Percentiles rank a stretch among this genome's conserved stretches.
These are phyloP conservation scores for Termitomyces titanicus DNA, from an alignment of 768 basidiomycete species.

Conservation along the genomic window DNA sequence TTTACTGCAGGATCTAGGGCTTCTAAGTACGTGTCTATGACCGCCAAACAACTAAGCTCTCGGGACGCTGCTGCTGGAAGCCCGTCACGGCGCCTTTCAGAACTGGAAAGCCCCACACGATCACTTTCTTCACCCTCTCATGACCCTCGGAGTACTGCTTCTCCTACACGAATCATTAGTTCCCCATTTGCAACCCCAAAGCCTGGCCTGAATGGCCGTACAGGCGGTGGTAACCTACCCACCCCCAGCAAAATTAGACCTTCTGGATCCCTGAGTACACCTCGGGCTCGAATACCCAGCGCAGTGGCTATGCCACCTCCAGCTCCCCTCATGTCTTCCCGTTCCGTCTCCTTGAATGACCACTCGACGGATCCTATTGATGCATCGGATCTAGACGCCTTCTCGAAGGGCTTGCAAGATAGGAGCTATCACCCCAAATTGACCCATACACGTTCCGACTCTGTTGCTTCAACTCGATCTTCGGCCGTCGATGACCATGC, in stretches of 20 bases:
- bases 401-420: constrained; percentile 27
- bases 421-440: constrained; percentile 39
- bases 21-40: constrained; percentile 80
- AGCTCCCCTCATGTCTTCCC: constrained; percentile 50
- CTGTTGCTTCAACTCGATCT: constrained; percentile 34
- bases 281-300: constrained; percentile 66
- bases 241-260: constrained; percentile 32
- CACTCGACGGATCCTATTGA: constrained; percentile 8
- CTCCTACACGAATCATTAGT: constrained; percentile 42
- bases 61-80: constrained; percentile 30
- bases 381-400: constrained; percentile 31
- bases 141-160: constrained; percentile 32
- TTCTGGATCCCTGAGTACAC: constrained; percentile 42
- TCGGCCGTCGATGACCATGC: constrained; percentile 29
- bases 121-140: constrained; percentile 29
- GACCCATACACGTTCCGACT: constrained; percentile 32
- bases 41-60: constrained; percentile 72
- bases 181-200: constrained; percentile 74
- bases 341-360: constrained; percentile 37
- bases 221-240: constrained; percentile 31
- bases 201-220: constrained; percentile 34
- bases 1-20: constrained; percentile 85
- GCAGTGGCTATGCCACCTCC: constrained; percentile 82
- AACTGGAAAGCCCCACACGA: constrained; percentile 23
- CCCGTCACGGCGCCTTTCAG: constrained; percentile 25